Percentiles rank a stretch among this genome's conserved stretches.
Conservation (phyloP, 2,329 filamentous ascomycete species). For the Calonectria naviculata region DNA sequence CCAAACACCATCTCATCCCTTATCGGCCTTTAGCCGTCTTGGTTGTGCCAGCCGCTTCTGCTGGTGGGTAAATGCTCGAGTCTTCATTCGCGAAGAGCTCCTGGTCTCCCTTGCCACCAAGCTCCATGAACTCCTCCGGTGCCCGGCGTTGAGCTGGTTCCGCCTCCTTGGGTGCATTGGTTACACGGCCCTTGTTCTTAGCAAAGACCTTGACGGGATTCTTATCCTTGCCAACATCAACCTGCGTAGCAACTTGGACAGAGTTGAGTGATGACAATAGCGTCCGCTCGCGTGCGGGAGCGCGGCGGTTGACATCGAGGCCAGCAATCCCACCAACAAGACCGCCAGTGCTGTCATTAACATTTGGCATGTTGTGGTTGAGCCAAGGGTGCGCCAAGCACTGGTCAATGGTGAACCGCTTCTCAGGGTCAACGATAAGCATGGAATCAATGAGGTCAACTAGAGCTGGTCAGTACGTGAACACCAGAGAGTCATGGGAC, state of each 20-base stretch:
- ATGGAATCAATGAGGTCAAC: slow-evolving; percentile 95
- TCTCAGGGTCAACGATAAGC: slow-evolving; percentile 87
- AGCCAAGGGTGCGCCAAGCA: slow-evolving; percentile 95
- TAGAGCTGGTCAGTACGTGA: slow-evolving; percentile 35
- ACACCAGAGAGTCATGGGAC: neutral
- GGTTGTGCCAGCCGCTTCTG: slow-evolving; percentile 42
- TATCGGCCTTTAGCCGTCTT: slow-evolving; percentile 39
- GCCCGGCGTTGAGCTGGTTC: slow-evolving; percentile 75
- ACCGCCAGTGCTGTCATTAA: slow-evolving; percentile 90
- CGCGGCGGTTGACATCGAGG: slow-evolving; percentile 86
- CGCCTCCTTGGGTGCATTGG: slow-evolving; percentile 64
- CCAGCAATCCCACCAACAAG: slow-evolving; percentile 86
- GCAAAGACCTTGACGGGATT: slow-evolving; percentile 78
- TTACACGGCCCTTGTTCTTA: slow-evolving; percentile 68
- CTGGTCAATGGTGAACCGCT: slow-evolving; percentile 88
- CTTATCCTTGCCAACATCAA: slow-evolving; percentile 67
- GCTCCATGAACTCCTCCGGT: slow-evolving; percentile 81
- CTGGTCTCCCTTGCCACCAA: slow-evolving; percentile 90
- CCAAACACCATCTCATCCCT: neutral
- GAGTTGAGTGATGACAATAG: slow-evolving; percentile 86
- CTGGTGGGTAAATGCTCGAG: slow-evolving; percentile 59
- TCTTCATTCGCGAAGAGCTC: slow-evolving; percentile 76
- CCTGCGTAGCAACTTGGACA: slow-evolving; percentile 63
- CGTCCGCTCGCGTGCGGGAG: slow-evolving; percentile 84
- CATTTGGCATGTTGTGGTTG: slow-evolving; percentile 67